A percentile compares a stretch with the other conserved stretches of the same genome.
Conservation (phyloP, 148 eudicot genomes). For the Nyssa sinensis region DNA sequence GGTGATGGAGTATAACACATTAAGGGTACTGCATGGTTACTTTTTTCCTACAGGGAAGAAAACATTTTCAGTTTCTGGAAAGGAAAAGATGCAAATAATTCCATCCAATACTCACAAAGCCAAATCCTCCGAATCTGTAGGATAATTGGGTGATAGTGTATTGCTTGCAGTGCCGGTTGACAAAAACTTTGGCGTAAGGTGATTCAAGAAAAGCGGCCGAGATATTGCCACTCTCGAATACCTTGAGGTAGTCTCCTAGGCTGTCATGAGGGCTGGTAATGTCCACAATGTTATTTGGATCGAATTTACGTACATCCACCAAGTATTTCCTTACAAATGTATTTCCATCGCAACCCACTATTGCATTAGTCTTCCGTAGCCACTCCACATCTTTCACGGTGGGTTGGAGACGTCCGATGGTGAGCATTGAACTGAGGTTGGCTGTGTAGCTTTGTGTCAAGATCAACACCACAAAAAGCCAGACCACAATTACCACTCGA, state of each 20-base stretch:
- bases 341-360: neutral
- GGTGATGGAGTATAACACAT: too few species aligned
- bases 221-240: neutral
- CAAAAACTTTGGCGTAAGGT: neutral
- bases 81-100: neutral
- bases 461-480: conserved; percentile 28
- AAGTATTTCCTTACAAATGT: neutral
- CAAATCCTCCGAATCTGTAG: neutral
- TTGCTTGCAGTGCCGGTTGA: neutral
- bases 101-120: neutral
- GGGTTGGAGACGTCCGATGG: neutral
- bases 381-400: neutral
- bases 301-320: neutral
- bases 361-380: neutral
- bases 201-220: neutral
- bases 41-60: neutral
- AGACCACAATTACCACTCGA: conserved; percentile 29
- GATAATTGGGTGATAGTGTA: neutral
- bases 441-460: conserved; percentile 16
- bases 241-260: neutral
- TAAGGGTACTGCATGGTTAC: too few species aligned
- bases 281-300: neutral
- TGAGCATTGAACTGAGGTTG: neutral
- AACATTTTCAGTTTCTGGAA: neutral
- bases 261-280: neutral